These are phyloP conservation scores for Solioccasus polychromus DNA, from an alignment of 768 basidiomycete species.

Conservation along the genomic window DNA sequence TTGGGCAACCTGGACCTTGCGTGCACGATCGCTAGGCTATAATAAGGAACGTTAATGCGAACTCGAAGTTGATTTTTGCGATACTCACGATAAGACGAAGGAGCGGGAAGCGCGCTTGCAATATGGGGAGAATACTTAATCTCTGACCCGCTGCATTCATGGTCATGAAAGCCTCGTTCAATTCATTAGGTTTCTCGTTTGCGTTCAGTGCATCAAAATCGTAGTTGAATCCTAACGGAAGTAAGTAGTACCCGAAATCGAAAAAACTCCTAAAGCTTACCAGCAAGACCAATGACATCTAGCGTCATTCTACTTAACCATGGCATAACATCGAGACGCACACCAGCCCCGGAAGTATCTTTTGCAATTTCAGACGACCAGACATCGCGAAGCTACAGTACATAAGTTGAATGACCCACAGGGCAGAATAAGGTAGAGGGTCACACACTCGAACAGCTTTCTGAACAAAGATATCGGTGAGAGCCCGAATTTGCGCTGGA, in stretches of 20 bases:
- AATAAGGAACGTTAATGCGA: not conserved
- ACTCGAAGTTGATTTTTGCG: not conserved
- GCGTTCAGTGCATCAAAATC: conserved; percentile 30
- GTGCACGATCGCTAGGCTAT: conserved; percentile 24
- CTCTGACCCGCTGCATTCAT: conserved; percentile 14
- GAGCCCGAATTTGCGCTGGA: conserved; percentile 50
- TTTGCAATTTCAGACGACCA: conserved; percentile 34
- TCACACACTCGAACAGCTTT: conserved; percentile 48
- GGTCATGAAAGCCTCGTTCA: conserved; percentile 30
- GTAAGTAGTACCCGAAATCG: not conserved
- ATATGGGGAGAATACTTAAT: conserved; percentile 13
- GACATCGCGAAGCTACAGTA: conserved; percentile 40
- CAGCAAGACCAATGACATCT: conserved; percentile 35
- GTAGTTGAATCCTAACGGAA: conserved; percentile 36
- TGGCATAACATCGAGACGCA: conserved; percentile 28
- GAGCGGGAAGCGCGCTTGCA: conserved; percentile 35
- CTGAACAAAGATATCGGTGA: conserved; percentile 55
- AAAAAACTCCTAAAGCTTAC: conserved; percentile 19
- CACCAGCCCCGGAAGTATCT: conserved; percentile 12
- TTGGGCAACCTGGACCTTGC: conserved; percentile 26
- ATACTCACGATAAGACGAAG: conserved; percentile 39
- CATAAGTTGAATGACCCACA: not conserved
- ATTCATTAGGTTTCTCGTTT: conserved; percentile 24
- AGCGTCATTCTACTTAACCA: conserved; percentile 36
- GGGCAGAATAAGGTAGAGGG: not conserved